Evolutionary conservation across 768 basidiomycete species (phyloP).

Genomic region (Cystobasidium ongulense): DNA sequence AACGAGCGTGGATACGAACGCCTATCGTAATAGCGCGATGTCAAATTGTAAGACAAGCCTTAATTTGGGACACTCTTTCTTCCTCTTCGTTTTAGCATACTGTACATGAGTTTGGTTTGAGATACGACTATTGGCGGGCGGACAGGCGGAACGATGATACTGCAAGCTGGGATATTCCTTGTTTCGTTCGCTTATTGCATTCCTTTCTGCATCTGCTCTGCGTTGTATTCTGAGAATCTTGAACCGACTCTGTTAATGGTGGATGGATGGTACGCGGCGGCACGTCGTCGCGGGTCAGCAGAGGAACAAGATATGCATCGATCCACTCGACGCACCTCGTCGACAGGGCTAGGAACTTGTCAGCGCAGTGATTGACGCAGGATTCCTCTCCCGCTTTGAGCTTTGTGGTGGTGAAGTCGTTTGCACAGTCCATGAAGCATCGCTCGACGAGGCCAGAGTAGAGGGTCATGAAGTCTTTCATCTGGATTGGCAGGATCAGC

Average conservation of each 20-base stretch:
- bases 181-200: background rate
- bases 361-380: conserved; percentile 86
- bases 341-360: conserved; percentile 78
- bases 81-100: too few species aligned
- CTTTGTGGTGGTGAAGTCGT: conserved; percentile 93
- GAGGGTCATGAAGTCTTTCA: conserved; percentile 96
- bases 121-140: background rate
- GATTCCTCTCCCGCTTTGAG: conserved; percentile 88
- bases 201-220: conserved; percentile 26
- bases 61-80: too few species aligned
- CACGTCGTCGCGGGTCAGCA: background rate
- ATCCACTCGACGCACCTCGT: conserved; percentile 33
- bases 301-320: too few species aligned
- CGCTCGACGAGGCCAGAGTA: conserved; percentile 91
- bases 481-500: conserved; percentile 51
- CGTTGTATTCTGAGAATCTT: conserved; percentile 26
- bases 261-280: background rate
- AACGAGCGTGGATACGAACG: too few species aligned
- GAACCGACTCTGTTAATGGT: background rate
- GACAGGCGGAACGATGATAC: background rate
- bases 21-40: too few species aligned
- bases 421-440: conserved; percentile 89
- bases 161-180: background rate
- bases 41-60: too few species aligned
- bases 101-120: too few species aligned